Evolutionary conservation across 2,329 filamentous ascomycete species (phyloP), one percentile per base, ranked within the genome.

Genomic region (Uncinocarpus reesii): DNA sequence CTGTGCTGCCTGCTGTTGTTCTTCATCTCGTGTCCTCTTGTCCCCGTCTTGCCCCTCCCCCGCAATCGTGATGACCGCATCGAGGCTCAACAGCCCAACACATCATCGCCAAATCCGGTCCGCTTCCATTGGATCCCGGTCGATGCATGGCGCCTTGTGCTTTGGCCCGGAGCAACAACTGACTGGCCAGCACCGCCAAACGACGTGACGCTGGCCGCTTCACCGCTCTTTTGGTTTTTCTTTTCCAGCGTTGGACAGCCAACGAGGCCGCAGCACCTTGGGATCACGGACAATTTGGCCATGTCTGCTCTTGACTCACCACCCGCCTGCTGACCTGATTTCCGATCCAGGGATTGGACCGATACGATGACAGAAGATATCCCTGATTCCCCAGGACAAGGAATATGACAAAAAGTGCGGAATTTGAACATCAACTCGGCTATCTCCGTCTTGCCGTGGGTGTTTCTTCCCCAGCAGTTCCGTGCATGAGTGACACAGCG

Each of bases 361-460:
- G n/a, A n/a, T n/a, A n/a, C n/a, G n/a, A n/a, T n/a, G n/a, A n/a
- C n/a, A n/a, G n/a, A n/a, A n/a, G n/a, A n/a, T 18, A 5, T 36
- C 13, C 11, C 21, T 2, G 13, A 7, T 20, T 13, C 13, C 26
- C 4, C 7, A 31, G 18, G 3, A 32, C 42, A 45, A 18, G 21
- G 20, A 32, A 36, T 16, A 13, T 20, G 36, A 40, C 36, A 31
- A 1, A 32, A 21, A 20, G 2, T 18, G 18, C 20, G 6, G 8
- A 31, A 20, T 11, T 1, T 13, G 5, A 28, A 44, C 13, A 21
- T 4, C 29, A 28, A 16, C 10, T 28, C 42, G 42, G 42, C 42
- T 36, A 45, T 45, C 18, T 45, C 42, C 42, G 42, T 45, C 42
- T 45, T 26, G 21, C 32, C 7, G 42, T 45, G 42, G 31, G 37